Evolutionary conservation across 768 basidiomycete genomes (phyloP), one percentile per base, ranked within the genome.

Genomic region (Glaciozyma martinii): DNA sequence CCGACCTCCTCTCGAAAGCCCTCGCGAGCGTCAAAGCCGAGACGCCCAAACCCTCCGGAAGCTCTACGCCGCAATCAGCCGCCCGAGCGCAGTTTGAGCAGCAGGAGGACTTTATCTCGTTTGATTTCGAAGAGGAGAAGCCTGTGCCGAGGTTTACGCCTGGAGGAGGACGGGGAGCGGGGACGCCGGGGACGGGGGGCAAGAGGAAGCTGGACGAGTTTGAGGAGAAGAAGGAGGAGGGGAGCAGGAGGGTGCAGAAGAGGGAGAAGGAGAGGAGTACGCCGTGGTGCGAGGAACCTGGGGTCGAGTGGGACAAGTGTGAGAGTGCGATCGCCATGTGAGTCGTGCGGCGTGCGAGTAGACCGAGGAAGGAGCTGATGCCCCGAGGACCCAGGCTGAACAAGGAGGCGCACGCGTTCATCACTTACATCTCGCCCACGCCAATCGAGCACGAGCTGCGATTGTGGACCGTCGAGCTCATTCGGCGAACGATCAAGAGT

Each of bases 391-490:
- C 71, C 49, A 93, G 94, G 82, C 76, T 98, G 61, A 89, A 95
- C 73, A 78, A 79, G 21, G 95, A 99, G 76, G 88, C 95, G 8
- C 80, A 84, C 61, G 86, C 90, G 0, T 97, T 90, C 73, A 83
- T 87, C 27, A 78, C 82, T 8, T 95, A 89, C 81, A 89, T 98
- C 76, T 88, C 88, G 0, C 93, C 95, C 0, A 85, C 88, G 0
- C 82, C 82, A 3, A 80, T 82, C 21, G 95, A 99, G 74, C 88
- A 94, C 75, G 90, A 91, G 74, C 79, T 90, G 42, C 85, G 94
- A 55, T 80, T 85, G 23, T 81, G 87, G 43, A 80, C 88, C 12
- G 84, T 97, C 25, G 75, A 81, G 27, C 80, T 85, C 43, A 87
- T 98, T 62, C 81, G 85, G 0, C 79, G 80, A 23, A 84, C 85